Evolutionary conservation across 2,329 filamentous ascomycete species (phyloP).

Genomic region (Decorospora gaudefroyi): DNA sequence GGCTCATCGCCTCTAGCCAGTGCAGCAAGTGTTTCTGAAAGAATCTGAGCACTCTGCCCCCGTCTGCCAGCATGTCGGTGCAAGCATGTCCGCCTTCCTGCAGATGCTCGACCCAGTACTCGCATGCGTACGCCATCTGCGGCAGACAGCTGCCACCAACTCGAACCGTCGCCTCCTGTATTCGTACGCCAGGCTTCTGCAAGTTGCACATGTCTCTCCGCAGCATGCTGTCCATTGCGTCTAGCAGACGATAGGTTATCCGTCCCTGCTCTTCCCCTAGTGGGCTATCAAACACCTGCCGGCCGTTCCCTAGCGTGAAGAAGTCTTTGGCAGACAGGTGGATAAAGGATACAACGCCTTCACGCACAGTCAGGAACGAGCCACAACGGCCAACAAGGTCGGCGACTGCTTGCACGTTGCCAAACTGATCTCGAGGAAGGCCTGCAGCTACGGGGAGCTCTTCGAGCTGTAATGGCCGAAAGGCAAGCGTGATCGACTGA

Average conservation of each 20-base stretch:
- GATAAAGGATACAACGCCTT: constrained; percentile 44
- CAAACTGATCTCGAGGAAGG: constrained; percentile 7
- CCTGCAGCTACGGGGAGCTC: constrained; percentile 4
- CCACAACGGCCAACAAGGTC: constrained; percentile 24
- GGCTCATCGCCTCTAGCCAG: constrained; percentile 17
- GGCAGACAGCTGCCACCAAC: constrained; percentile 2
- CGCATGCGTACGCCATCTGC: constrained; percentile 30
- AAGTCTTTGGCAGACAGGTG: constrained; percentile 54
- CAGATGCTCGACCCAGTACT: constrained; percentile 47
- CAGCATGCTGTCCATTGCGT: constrained; percentile 25
- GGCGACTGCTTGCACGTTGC: not conserved
- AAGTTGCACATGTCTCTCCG: constrained; percentile 31
- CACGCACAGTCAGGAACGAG: constrained; percentile 49
- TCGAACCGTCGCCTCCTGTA: not conserved
- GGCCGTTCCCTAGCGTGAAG: constrained; percentile 13
- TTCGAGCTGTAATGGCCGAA: constrained; percentile 7
- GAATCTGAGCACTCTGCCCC: constrained; percentile 12
- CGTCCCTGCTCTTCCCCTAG: constrained; percentile 26
- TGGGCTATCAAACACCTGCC: constrained; percentile 9
- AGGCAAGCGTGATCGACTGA: constrained; percentile 5
- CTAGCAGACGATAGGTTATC: constrained; percentile 36
- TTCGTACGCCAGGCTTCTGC: constrained; percentile 1
- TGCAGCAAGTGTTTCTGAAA: constrained; percentile 13
- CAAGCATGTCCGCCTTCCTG: constrained; percentile 15
- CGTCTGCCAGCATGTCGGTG: constrained; percentile 8